phyloP scores from a whole-genome alignment of 306 rosid genomes.

The Rosa lucieae region DNA sequence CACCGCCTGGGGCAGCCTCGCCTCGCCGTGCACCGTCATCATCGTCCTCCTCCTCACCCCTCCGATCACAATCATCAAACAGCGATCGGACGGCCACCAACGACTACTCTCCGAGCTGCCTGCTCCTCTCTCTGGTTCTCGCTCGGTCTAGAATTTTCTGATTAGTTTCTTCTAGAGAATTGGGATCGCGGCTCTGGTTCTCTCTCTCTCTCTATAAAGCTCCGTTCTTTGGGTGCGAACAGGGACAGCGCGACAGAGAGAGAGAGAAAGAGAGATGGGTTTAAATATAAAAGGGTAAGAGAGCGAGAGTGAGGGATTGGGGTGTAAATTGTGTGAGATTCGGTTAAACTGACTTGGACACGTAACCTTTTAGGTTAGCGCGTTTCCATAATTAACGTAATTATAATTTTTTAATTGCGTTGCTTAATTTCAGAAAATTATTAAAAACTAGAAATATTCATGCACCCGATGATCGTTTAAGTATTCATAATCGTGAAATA shows the following conservation, averaged over 20 bases:
- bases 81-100: conserved; percentile 12
- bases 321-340: no score
- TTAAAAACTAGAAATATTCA: no score
- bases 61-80: conserved; percentile 31
- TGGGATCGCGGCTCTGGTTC: neutral
- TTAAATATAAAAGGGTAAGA: neutral
- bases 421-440: no score
- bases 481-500: no score
- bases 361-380: no score
- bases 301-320: neutral
- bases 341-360: no score
- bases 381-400: no score
- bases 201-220: neutral
- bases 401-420: no score
- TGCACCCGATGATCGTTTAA: no score
- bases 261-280: neutral
- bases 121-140: neutral
- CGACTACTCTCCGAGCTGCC: neutral
- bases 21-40: conserved; percentile 82
- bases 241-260: neutral
- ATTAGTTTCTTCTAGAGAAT: neutral
- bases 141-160: neutral
- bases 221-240: neutral
- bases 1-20: conserved; percentile 42
- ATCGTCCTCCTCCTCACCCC: conserved; percentile 47